Conservation (phyloP, 345 rosid species). For the Fremontodendron californicum region DNA sequence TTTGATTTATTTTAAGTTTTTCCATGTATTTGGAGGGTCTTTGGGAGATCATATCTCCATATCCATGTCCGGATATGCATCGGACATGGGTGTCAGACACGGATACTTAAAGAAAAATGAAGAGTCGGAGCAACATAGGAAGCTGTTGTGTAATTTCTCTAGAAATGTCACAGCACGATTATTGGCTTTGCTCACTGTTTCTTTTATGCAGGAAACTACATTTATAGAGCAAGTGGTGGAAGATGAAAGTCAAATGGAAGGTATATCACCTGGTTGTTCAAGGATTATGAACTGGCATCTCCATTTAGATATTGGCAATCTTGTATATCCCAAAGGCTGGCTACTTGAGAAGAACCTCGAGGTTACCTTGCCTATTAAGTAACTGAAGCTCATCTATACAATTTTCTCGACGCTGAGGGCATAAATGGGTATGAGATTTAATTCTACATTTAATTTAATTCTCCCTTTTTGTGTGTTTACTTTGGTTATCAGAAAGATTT, state of each 20-base stretch:
- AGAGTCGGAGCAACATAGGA: too few relatives aligned
- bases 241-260: slow-evolving; percentile 95
- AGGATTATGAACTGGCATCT: slow-evolving; percentile 91
- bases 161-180: not conserved
- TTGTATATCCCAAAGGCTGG: slow-evolving; percentile 78
- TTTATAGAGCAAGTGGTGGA: slow-evolving; percentile 88
- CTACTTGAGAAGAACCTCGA: slow-evolving; percentile 62
- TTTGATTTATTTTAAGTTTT: too few relatives aligned
- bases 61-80: too few relatives aligned
- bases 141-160: not conserved
- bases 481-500: not conserved
- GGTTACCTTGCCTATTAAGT: slow-evolving; percentile 39
- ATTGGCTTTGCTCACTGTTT: not conserved
- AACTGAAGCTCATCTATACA: slow-evolving; percentile 22
- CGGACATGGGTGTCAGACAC: too few relatives aligned
- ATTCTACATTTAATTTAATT: not conserved
- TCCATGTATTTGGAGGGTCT: too few relatives aligned
- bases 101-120: too few relatives aligned
- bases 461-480: not conserved
- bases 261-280: slow-evolving; percentile 63
- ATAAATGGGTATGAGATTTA: slow-evolving; percentile 21
- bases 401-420: slow-evolving; percentile 21
- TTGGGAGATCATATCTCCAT: too few relatives aligned
- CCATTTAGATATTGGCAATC: slow-evolving; percentile 56
- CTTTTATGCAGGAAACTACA: slow-evolving; percentile 66